Base-by-base conservation (phyloP, 2,329 filamentous ascomycete genomes). In the Botrytis sinoallii region DNA sequence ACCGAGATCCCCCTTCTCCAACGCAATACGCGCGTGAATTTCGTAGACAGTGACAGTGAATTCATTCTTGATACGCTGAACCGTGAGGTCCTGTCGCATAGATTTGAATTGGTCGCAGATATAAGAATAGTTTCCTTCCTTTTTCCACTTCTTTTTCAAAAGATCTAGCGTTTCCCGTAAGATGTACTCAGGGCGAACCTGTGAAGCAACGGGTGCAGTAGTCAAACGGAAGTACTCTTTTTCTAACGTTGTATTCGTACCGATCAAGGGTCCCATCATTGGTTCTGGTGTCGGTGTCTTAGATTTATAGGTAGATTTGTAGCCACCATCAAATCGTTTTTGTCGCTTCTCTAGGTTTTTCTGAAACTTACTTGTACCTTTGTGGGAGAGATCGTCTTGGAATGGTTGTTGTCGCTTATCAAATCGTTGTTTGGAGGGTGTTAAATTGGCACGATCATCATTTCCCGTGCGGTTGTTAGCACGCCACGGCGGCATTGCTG, bases 81-180 rank as follows among this genome's bases (percentile, higher is more conserved):
- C 96, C 57, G 96, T 99, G 82, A 99, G 88, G 85, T 99, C 96
- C 87, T 99, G 96, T 75, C 96, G 93, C 82, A 99, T 88, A 25
- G 96, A 98, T 84, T 99, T 99, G 88, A 99, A 97, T 87, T 99
- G 96, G 82, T 99, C 95, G 88, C 96, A 98, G 77, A 98, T 97
- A 84, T 98, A 99, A 78, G 90, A 91, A 84, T 99, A 99, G 84
- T 98, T 97, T 84, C 91, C 92, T 79, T 98, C 94, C 78, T 91
- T 90, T 81, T 91, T 92, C 96, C 96, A 99, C 84, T 97, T 98
- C 85, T 91, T 93, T 86, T 97, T 97, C 76, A 99, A 85, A 67
- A 97, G 85, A 78, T 97, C 93, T 82, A 99, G 84, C 9, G 95
- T 95, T 84, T 96, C 91, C 78, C 92, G 90, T 76, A 99, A 85